Percentiles rank a stretch among this genome's conserved stretches.
Evolutionary conservation across 176 grass and related monocot species (phyloP).

Genomic region (Triticum urartu): DNA sequence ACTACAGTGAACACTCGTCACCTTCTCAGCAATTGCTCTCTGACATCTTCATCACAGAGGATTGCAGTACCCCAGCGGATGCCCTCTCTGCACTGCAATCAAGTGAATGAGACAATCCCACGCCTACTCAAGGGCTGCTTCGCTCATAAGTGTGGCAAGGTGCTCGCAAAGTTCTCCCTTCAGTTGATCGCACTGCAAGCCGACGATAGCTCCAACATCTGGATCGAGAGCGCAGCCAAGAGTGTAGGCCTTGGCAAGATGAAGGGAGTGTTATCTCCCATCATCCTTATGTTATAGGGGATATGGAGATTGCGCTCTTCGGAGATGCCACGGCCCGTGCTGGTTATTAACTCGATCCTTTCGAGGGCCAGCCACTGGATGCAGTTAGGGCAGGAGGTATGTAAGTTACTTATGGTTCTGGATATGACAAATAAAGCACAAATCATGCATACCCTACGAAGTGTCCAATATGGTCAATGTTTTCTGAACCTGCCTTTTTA

Average conservation of each 20-base stretch:
- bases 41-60: not conserved
- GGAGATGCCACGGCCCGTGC: not conserved
- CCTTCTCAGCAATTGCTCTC: not conserved
- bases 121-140: not conserved
- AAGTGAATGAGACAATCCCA: not conserved
- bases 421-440: not conserved
- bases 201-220: not conserved
- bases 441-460: not conserved
- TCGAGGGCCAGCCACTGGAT: not conserved
- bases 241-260: not conserved
- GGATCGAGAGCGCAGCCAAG: not conserved
- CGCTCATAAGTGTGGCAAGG: not conserved
- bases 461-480: not conserved
- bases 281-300: not conserved
- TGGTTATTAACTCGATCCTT: not conserved
- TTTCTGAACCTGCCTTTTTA: not conserved
- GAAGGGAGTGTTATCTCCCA: not conserved
- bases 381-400: no score
- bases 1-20: not conserved
- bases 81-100: not conserved
- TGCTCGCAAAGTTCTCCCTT: not conserved
- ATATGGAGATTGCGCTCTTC: not conserved
- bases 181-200: not conserved
- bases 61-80: not conserved
- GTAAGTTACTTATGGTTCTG: no score